Conservation (phyloP, 257 asterid genomes). For the Solanum neorickii region DNA sequence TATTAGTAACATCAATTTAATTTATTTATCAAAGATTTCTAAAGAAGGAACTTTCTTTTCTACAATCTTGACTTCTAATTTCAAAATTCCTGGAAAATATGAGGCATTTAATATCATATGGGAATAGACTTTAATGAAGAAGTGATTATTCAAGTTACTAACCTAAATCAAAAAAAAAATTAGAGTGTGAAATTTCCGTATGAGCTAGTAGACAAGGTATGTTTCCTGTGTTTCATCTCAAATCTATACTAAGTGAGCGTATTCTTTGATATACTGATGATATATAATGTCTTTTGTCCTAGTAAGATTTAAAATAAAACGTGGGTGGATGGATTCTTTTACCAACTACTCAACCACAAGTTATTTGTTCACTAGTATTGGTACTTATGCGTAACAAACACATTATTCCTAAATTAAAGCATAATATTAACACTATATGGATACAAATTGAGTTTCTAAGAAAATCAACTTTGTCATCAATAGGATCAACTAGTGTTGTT, state of each 20-base stretch:
- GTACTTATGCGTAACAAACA: too few relatives aligned
- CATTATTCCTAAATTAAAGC: too few relatives aligned
- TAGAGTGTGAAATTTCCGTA: neutral
- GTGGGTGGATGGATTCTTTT: conserved; percentile 9
- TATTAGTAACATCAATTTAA: too few relatives aligned
- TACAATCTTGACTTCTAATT: too few relatives aligned
- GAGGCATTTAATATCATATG: too few relatives aligned
- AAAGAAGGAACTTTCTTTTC: too few relatives aligned
- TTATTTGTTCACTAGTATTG: conserved; percentile 2
- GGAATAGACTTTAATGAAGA: neutral
- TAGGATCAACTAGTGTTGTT: too few relatives aligned
- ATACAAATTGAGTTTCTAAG: too few relatives aligned
- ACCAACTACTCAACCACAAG: conserved; percentile 23
- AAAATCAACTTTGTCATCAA: too few relatives aligned
- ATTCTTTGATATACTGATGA: neutral
- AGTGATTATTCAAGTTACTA: neutral
- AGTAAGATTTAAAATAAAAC: conserved; percentile 20
- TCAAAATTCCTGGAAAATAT: too few relatives aligned
- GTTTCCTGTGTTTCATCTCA: neutral
- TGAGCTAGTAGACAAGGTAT: neutral
- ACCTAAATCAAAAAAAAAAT: neutral
- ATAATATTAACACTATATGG: too few relatives aligned
- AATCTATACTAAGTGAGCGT: neutral
- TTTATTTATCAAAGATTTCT: too few relatives aligned
- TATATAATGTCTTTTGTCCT: neutral